phyloP scores from a whole-genome alignment of 106 monocot genomes.

The Vanilla planifolia region DNA sequence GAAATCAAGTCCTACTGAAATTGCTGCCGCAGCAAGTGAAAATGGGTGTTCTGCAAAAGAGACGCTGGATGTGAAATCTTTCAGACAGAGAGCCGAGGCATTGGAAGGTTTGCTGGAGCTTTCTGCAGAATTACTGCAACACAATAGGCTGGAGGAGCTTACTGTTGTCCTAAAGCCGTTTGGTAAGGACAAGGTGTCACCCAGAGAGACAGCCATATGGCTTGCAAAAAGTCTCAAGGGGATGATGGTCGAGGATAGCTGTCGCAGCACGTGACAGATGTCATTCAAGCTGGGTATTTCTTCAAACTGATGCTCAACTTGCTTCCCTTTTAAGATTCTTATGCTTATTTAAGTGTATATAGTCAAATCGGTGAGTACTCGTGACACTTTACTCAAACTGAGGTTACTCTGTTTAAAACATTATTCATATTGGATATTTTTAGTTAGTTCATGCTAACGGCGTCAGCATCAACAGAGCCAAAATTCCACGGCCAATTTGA shows the following conservation, averaged over 20 bases:
- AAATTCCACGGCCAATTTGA: too few species aligned
- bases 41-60: constrained; percentile 51
- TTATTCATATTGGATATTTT: too few species aligned
- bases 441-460: too few species aligned
- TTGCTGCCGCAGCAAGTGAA: constrained; percentile 21
- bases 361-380: too few species aligned
- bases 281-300: too few species aligned
- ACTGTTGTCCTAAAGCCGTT: constrained; percentile 85
- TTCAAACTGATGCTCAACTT: too few species aligned
- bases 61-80: constrained; percentile 70
- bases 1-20: constrained; percentile 10
- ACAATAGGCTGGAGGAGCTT: constrained; percentile 73
- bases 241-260: constrained; percentile 67
- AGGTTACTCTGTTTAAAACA: too few species aligned
- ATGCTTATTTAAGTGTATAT: too few species aligned
- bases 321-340: too few species aligned
- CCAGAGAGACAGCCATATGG: constrained; percentile 95
- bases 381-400: too few species aligned
- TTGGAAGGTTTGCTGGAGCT: constrained; percentile 89
- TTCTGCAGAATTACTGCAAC: constrained; percentile 78
- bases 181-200: constrained; percentile 94
- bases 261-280: too few species aligned
- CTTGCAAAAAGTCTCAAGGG: constrained; percentile 92
- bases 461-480: too few species aligned
- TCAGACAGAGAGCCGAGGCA: constrained; percentile 86